A percentile compares a stretch with the other conserved stretches of the same genome.
These are phyloP conservation scores for Pisolithus microcarpus DNA, from an alignment of 768 basidiomycete genomes.

Conservation along the genomic window DNA sequence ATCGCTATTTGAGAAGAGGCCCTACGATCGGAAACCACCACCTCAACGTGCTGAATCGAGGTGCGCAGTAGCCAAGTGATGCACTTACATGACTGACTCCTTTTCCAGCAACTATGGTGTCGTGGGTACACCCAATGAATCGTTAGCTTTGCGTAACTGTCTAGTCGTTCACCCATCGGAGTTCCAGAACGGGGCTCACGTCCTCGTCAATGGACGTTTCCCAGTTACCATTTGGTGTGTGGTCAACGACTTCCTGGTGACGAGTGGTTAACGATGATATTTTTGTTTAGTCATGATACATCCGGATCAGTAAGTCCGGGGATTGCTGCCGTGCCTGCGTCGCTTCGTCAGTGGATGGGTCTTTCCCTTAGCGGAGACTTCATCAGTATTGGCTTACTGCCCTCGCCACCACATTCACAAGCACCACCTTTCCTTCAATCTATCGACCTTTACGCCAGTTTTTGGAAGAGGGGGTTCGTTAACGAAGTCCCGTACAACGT, in stretches of 20 bases:
- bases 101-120: slow-evolving; percentile 42
- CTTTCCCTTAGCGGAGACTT: slow-evolving; percentile 72
- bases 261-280: slow-evolving; percentile 20
- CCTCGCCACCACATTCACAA: slow-evolving; percentile 39
- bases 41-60: slow-evolving; percentile 27
- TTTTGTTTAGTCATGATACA: slow-evolving; percentile 61
- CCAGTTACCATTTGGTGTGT: slow-evolving; percentile 68
- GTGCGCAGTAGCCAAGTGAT: slow-evolving; percentile 4
- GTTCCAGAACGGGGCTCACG: slow-evolving; percentile 66
- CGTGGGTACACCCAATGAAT: slow-evolving; percentile 52
- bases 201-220: slow-evolving; percentile 64
- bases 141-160: slow-evolving; percentile 74
- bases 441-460: slow-evolving; percentile 74
- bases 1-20: slow-evolving; percentile 44
- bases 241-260: neutral
- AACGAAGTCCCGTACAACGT: slow-evolving; percentile 69
- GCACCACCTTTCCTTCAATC: slow-evolving; percentile 64
- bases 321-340: slow-evolving; percentile 64
- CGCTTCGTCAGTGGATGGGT: slow-evolving; percentile 86
- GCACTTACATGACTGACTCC: neutral
- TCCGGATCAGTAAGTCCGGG: slow-evolving; percentile 65
- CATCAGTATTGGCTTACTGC: slow-evolving; percentile 61
- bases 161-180: slow-evolving; percentile 74
- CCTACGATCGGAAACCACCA: slow-evolving; percentile 35
- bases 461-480: slow-evolving; percentile 46